Base-by-base conservation (phyloP, 768 basidiomycete genomes). In the Panellus pusillus region DNA sequence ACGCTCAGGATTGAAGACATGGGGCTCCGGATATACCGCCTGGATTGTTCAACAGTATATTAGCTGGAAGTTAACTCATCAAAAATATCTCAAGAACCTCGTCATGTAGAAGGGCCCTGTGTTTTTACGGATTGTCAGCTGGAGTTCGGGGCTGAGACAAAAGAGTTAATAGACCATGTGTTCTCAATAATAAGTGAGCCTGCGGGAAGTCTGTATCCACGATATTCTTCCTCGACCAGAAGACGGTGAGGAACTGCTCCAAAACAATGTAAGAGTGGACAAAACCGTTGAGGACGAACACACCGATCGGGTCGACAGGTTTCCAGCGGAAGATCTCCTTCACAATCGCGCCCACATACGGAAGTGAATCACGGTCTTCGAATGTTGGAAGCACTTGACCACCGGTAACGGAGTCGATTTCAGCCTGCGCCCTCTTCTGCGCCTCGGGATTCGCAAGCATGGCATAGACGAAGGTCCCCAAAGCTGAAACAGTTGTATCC, bases 391-490 rank as follows among this genome's bases (percentile, higher is more conserved):
- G 62, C 6, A 73, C 66, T n/a, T 63, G 66, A 5, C 50, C 42
- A 1, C 70, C 71, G 20, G 72, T 57, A 9, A 73, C 69, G 5
- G 55, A 24, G 41, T 77, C 76, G 9, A 78, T 63, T 52, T 77
- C 74, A 0, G 60, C 67, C 53, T 75, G 74, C 8, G 70, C 72
- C n/a, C 63, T 65, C 38, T 61, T 61, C 50, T 72, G 72, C 9
- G 72, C 62, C 3, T 71, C 68, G 1, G 73, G 76, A 46, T 72
- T 60, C 8, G 71, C 61, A 9, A 67, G 61, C 72, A 76, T 74
- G 13, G 72, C 68, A 14, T 73, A 62, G 44, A 74, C 59, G 48
- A 77, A 73, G 12, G 66, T 67, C 12, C 61, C 62, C 2, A 75
- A 56, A 0, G 67, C 67, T 12, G 68, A 70, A 2, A 71, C 67